phyloP scores from a whole-genome alignment of 768 basidiomycete species.

The Dacryopinax spathularia region DNA sequence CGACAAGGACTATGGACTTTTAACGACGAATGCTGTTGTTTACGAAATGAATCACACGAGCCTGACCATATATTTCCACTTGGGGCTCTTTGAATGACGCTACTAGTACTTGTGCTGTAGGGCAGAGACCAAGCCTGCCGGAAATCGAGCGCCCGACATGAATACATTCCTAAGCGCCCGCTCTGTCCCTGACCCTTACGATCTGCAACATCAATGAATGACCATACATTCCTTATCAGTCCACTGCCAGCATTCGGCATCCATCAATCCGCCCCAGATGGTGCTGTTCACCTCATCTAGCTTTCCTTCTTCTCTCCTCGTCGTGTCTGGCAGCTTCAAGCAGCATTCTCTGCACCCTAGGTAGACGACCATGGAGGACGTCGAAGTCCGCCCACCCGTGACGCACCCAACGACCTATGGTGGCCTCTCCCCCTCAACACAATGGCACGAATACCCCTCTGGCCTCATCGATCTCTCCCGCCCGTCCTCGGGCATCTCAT shows the following conservation, averaged over 20 bases:
- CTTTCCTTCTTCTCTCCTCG: not conserved
- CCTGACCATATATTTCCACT: no score
- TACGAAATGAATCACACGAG: no score
- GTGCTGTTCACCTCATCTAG: no score
- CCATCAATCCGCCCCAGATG: no score
- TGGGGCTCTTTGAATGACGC: no score
- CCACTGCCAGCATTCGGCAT: no score
- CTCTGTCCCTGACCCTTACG: not conserved
- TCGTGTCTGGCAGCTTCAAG: not conserved
- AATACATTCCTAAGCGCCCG: not conserved
- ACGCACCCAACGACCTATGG: not conserved
- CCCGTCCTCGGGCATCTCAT: conserved; percentile 5
- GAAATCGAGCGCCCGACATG: not conserved
- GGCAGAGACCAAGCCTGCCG: no score
- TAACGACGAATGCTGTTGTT: no score
- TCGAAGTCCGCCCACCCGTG: not conserved
- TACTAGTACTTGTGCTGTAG: no score
- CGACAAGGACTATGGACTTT: no score
- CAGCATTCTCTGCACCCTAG: not conserved
- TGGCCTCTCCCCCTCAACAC: not conserved
- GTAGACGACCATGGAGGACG: not conserved
- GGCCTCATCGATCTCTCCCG: conserved; percentile 51
- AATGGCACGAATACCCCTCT: conserved; percentile 53
- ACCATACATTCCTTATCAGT: no score
- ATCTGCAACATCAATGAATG: no score